Evolutionary conservation across 2,329 filamentous ascomycete species (phyloP).

Genomic region (Aspergillus unguis): DNA sequence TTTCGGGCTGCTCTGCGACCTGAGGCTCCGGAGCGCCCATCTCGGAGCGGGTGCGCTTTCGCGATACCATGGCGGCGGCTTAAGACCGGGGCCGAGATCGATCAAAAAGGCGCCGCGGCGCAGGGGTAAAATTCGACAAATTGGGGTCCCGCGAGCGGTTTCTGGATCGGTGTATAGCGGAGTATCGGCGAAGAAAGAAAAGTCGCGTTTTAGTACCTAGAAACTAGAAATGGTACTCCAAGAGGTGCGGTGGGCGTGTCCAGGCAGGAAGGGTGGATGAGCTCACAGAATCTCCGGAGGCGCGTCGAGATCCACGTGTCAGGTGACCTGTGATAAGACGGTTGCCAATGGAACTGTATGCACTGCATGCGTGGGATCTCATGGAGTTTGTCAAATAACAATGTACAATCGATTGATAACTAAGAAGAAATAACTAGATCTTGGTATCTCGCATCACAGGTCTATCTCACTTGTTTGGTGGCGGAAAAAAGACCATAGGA

Average conservation of each 20-base stretch:
- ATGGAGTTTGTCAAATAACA: neutral
- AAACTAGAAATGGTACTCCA: constrained; percentile 5
- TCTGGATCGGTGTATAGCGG: too few species aligned
- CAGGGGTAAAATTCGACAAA: constrained; percentile 13
- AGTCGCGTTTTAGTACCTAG: neutral
- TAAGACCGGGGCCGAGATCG: constrained; percentile 15
- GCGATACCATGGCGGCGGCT: constrained; percentile 49
- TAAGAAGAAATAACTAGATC: constrained; percentile 33
- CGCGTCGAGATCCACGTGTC: constrained; percentile 32
- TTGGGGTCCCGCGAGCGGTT: neutral
- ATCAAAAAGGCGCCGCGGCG: constrained; percentile 25
- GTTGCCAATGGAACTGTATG: neutral
- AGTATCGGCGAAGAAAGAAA: neutral
- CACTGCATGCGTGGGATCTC: neutral
- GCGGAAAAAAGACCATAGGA: constrained; percentile 25
- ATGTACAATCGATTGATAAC: constrained; percentile 13
- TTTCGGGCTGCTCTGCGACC: constrained; percentile 38
- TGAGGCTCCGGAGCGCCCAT: constrained; percentile 45
- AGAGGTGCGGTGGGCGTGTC: constrained; percentile 18
- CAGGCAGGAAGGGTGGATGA: constrained; percentile 28
- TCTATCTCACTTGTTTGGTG: constrained; percentile 38
- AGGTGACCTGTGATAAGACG: constrained; percentile 27
- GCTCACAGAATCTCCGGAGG: constrained; percentile 26
- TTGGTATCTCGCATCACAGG: constrained; percentile 42
- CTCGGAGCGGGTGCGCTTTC: constrained; percentile 56